Percentiles rank a stretch among this genome's conserved stretches.
These are phyloP conservation scores for Kockovaella imperatae DNA, from an alignment of 768 basidiomycete species.

Conservation along the genomic window DNA sequence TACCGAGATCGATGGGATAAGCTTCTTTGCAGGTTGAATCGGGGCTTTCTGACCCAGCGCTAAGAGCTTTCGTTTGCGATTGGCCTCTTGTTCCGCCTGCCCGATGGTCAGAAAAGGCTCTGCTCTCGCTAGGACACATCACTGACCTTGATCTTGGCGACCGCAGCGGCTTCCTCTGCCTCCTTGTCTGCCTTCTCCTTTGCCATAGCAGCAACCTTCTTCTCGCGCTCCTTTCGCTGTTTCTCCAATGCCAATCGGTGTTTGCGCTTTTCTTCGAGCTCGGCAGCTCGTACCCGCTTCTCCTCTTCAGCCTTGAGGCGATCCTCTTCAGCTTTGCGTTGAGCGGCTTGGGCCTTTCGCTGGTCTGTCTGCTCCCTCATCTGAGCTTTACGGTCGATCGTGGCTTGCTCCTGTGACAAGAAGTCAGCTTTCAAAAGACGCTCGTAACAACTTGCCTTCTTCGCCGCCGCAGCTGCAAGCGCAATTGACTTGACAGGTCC, in stretches of 20 bases:
- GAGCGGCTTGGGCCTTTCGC: constrained; percentile 55
- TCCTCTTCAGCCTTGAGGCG: constrained; percentile 16
- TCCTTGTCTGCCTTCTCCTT: constrained; percentile 31
- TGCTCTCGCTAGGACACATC: background rate
- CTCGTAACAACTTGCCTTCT: constrained; percentile 73
- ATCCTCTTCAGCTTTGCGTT: constrained; percentile 64
- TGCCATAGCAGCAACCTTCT: constrained; percentile 14
- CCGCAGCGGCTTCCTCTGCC: constrained; percentile 17
- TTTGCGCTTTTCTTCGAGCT: constrained; percentile 22
- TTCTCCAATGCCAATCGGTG: constrained; percentile 13
- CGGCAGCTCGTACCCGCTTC: constrained; percentile 9
- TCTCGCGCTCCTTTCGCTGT: constrained; percentile 12
- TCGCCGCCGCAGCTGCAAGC: constrained; percentile 71
- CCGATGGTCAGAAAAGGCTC: background rate
- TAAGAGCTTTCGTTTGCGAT: constrained; percentile 27
- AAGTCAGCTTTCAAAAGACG: constrained; percentile 1
- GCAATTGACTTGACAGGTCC: constrained; percentile 65
- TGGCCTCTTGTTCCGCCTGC: constrained; percentile 27
- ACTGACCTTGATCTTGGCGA: constrained; percentile 18
- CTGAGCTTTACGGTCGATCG: constrained; percentile 67
- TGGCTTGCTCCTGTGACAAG: constrained; percentile 72
- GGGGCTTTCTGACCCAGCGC: constrained; percentile 15
- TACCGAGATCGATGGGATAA: constrained; percentile 7
- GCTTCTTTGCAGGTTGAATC: constrained; percentile 5
- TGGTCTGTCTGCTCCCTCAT: constrained; percentile 74